Evolutionary conservation across 2,329 filamentous ascomycete genomes (phyloP).

Genomic region (Arachnopeziza araneosa): DNA sequence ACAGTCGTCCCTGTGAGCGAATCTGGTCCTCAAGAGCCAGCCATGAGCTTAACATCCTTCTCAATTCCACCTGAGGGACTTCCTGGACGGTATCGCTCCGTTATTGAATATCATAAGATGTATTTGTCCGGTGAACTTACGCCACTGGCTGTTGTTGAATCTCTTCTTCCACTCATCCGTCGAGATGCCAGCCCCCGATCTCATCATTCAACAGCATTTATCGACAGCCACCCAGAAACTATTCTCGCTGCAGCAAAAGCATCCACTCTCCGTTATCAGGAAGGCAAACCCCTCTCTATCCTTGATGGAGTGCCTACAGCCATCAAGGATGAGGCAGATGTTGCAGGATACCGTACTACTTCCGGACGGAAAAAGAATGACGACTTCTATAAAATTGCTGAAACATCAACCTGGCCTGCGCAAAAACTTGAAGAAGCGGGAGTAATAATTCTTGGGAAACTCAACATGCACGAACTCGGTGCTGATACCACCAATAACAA

Average conservation of each 20-base stretch:
- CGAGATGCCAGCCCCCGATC: conserved; percentile 48
- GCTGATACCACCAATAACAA: conserved; percentile 83
- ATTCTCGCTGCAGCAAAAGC: conserved; percentile 63
- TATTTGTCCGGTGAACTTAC: conserved; percentile 67
- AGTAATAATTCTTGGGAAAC: conserved; percentile 70
- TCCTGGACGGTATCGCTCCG: conserved; percentile 57
- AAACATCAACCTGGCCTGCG: conserved; percentile 67
- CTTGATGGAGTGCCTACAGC: conserved; percentile 80
- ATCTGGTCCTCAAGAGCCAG: background rate
- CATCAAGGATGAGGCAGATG: conserved; percentile 75
- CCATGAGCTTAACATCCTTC: conserved; percentile 29
- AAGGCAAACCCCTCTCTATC: conserved; percentile 58
- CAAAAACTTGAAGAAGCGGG: conserved; percentile 65
- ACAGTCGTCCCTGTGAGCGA: conserved; percentile 46
- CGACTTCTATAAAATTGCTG: conserved; percentile 69
- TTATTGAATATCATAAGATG: conserved; percentile 69
- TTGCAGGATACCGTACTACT: conserved; percentile 66
- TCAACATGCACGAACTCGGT: conserved; percentile 79
- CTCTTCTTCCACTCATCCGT: conserved; percentile 65
- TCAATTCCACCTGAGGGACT: conserved; percentile 37
- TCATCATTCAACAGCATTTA: conserved; percentile 66
- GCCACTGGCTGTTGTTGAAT: conserved; percentile 65
- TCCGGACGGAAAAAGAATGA: conserved; percentile 70
- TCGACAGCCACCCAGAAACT: conserved; percentile 58
- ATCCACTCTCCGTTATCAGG: conserved; percentile 67